Evolutionary conservation across 208 protist genomes (phyloP), one percentile per base, ranked within the genome.

Genomic region (Trypanosoma theileri): DNA sequence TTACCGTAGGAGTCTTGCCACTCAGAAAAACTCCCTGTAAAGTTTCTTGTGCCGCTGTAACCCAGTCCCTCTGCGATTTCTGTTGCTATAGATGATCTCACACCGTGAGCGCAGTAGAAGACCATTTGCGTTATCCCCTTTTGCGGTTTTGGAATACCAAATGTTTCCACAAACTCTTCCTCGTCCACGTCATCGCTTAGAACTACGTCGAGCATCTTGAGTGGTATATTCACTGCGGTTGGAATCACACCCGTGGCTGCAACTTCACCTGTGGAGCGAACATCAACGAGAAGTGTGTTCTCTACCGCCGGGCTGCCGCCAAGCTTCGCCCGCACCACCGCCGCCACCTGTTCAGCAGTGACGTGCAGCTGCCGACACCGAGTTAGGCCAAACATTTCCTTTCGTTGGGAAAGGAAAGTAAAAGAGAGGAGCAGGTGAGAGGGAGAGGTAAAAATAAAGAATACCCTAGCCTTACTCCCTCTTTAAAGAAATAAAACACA

Each of bases 91-190:
- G 80, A 77, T 35, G 88, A 93, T 21, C 88, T 82, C 4, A 89
- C 73, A 9, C 88, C 88, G 51, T 87, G 79, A 0, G 80, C 79
- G 67, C 88, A 91, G 77, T 93, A 93, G 60, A 93, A 86, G 55
- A 93, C 69, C 11, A 93, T 48, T 63, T 86, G 78, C 14, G 82
- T 77, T 6, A 64, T 55, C 4, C 74, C 75, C 19, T 45, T 68
- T 1, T 79, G 59, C 19, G 84, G 84, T n/a, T 82, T 77, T 40
- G 77, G 44, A 0, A 75, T 60, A 14, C 80, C 80, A 52, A 87
- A 89, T 21, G 66, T 71, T 22, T 73, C 59, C 17, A 51, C 56
- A 57, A 93, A 93, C 58, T 89, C 82, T 7, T 77, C 83, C 6
- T 76, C 78, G 11, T 69, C 66, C 12, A 89, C 55, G 22, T 69